Conservation (phyloP, 139 green algal genomes). For the Micromonas commoda region DNA sequence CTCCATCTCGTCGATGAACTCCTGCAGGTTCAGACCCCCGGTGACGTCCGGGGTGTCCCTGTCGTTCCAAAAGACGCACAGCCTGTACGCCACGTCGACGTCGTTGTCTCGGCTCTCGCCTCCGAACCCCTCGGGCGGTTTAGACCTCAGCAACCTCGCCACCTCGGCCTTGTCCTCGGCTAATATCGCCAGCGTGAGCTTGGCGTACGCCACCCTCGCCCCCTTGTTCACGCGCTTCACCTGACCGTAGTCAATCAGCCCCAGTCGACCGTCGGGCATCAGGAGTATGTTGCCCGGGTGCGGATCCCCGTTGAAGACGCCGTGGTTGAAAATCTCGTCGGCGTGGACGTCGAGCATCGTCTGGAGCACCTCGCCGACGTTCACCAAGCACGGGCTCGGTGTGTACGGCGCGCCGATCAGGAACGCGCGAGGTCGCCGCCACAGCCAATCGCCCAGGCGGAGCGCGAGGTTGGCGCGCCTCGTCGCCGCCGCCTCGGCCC, state of each 20-base stretch:
- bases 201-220: background rate
- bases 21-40: constrained; percentile 27
- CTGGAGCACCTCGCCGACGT: constrained; percentile 21
- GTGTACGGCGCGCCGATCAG: background rate
- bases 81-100: constrained; percentile 4
- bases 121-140: constrained; percentile 9
- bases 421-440: background rate
- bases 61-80: constrained; percentile 26
- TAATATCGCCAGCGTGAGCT: constrained; percentile 12
- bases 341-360: constrained; percentile 36
- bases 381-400: background rate
- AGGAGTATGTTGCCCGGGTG: constrained; percentile 37
- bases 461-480: background rate
- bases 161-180: constrained; percentile 3
- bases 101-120: background rate
- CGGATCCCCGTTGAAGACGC: constrained; percentile 30
- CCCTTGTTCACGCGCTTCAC: constrained; percentile 12
- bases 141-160: background rate
- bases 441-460: background rate
- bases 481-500: background rate
- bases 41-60: constrained; percentile 29
- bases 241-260: constrained; percentile 42
- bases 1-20: constrained; percentile 31
- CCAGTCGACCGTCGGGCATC: constrained; percentile 37
- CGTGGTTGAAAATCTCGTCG: constrained; percentile 30